A percentile compares a stretch with the other conserved stretches of the same genome.
Conservation (phyloP, 306 rosid genomes). For the Amphicarpaea edgeworthii region DNA sequence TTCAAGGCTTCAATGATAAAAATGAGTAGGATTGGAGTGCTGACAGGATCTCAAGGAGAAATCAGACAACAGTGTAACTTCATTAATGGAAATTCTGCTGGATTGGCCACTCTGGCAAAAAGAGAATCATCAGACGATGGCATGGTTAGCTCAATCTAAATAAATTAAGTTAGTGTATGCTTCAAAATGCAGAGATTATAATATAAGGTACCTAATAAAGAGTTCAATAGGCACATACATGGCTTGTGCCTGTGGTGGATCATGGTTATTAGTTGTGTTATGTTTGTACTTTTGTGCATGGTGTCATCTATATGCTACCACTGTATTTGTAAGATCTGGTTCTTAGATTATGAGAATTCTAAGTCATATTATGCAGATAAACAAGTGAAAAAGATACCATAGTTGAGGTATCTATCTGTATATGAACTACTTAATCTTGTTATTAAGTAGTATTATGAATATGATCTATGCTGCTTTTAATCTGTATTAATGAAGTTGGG, state of each 20-base stretch:
- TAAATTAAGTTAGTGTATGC: not conserved
- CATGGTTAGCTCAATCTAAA: slow-evolving; percentile 17
- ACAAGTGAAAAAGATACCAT: not conserved
- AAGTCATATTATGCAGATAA: not conserved
- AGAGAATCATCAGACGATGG: slow-evolving; percentile 5
- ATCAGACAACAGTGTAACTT: slow-evolving; percentile 45
- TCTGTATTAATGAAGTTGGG: not conserved
- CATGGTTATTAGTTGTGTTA: not conserved
- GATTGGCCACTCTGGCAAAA: not conserved
- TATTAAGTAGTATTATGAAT: not conserved
- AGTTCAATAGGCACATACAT: not conserved
- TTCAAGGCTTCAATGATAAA: slow-evolving; percentile 49
- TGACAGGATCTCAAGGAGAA: slow-evolving; percentile 38
- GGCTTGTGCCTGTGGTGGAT: not conserved
- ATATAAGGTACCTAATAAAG: slow-evolving; percentile 9
- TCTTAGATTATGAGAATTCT: not conserved
- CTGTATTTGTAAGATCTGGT: not conserved
- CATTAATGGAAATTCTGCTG: slow-evolving; percentile 34
- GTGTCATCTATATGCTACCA: too few relatives aligned
- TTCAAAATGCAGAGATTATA: slow-evolving; percentile 5
- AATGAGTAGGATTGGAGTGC: slow-evolving; percentile 51
- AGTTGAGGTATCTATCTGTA: not conserved
- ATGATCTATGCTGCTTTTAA: not conserved
- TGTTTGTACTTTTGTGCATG: not conserved
- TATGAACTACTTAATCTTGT: too few relatives aligned